phyloP scores from a whole-genome alignment of 176 grass and related monocot species.

The Aegilops longissima region DNA sequence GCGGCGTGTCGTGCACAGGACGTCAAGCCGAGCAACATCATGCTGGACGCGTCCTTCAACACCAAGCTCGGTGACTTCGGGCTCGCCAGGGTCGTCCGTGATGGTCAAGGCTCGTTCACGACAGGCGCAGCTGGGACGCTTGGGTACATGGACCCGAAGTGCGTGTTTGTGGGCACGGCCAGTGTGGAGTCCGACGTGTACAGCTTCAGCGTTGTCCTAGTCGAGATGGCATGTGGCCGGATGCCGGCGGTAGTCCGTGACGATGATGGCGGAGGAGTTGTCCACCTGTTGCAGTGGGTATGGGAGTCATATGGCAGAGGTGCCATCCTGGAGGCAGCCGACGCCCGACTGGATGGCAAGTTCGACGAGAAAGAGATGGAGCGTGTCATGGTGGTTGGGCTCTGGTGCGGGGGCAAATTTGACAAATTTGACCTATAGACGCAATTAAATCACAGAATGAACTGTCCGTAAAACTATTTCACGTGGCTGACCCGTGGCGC shows the following conservation, averaged over 20 bases:
- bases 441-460: no score
- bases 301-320: no score
- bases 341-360: no score
- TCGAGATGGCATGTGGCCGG: slow-evolving; percentile 30
- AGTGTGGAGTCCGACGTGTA: slow-evolving; percentile 29
- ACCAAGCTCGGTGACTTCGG: slow-evolving; percentile 41
- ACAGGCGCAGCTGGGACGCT: background rate
- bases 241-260: background rate
- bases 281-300: no score
- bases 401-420: no score
- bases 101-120: background rate
- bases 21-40: slow-evolving; percentile 45
- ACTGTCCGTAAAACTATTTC: no score
- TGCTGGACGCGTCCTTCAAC: slow-evolving; percentile 5
- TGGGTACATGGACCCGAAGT: background rate
- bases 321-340: no score
- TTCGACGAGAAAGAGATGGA: no score
- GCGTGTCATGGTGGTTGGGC: no score
- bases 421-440: no score
- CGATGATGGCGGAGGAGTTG: no score
- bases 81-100: background rate
- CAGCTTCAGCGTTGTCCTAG: slow-evolving; percentile 44
- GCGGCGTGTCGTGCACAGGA: slow-evolving; percentile 18
- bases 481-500: no score
- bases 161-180: background rate